Conservation (phyloP, 2,329 filamentous ascomycete genomes). For the Emericellopsis atlantica region DNA sequence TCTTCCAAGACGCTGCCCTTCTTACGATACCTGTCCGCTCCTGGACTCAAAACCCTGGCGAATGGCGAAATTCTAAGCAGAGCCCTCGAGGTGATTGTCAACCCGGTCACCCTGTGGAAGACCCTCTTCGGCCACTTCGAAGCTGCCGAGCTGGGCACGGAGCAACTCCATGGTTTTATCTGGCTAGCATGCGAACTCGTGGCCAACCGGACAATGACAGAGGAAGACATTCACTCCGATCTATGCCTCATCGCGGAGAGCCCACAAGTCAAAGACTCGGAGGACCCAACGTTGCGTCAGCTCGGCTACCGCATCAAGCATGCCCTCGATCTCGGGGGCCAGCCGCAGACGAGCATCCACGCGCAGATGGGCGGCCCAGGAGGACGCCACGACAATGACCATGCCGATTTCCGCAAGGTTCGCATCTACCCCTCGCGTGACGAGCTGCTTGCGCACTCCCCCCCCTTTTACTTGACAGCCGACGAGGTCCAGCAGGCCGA, state of each 20-base stretch:
- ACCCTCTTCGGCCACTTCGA: conserved; percentile 22
- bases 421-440: conserved; percentile 53
- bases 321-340: too few relatives aligned
- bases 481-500: too few relatives aligned
- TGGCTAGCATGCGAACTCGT: neutral
- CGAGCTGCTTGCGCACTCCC: conserved; percentile 37
- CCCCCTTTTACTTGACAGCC: too few relatives aligned
- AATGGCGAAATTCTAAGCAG: conserved; percentile 34
- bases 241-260: neutral
- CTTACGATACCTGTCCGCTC: conserved; percentile 24
- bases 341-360: too few relatives aligned
- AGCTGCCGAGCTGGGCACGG: conserved; percentile 15
- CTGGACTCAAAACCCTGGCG: conserved; percentile 31
- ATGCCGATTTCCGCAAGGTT: conserved; percentile 45
- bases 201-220: too few relatives aligned
- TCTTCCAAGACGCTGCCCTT: conserved; percentile 17
- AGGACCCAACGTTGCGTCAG: too few relatives aligned
- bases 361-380: conserved; percentile 29
- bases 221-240: too few relatives aligned
- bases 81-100: conserved; percentile 30
- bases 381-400: conserved; percentile 65
- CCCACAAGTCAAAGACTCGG: neutral
- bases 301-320: too few relatives aligned
- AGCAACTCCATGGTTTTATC: conserved; percentile 21
- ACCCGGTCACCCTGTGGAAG: conserved; percentile 43